Evolutionary conservation across 2,329 filamentous ascomycete species (phyloP).

Genomic region (Purpureocillium takamizusanense): DNA sequence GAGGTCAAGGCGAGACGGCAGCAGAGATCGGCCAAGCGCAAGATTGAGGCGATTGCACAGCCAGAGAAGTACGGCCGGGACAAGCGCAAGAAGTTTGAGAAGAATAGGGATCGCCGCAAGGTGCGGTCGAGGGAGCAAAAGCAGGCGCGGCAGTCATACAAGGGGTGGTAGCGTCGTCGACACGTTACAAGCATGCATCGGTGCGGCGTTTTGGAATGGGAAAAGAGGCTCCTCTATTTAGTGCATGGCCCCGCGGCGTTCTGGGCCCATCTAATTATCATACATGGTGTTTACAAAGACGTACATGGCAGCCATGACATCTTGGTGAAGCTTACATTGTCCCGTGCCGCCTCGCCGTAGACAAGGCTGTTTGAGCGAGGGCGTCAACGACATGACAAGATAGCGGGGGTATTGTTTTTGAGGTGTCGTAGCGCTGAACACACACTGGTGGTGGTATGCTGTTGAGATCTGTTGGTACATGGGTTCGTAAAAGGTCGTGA

Average conservation of each 20-base stretch:
- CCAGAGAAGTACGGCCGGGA: constrained; percentile 70
- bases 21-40: constrained; percentile 71
- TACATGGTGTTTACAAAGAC: no score
- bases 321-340: no score
- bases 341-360: no score
- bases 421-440: no score
- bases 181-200: constrained; percentile 7
- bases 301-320: no score
- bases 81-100: constrained; percentile 77
- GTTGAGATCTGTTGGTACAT: no score
- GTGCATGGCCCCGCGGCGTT: background rate
- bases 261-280: no score
- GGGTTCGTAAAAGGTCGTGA: no score
- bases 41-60: constrained; percentile 75
- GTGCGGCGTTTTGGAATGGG: constrained; percentile 15
- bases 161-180: constrained; percentile 22
- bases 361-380: no score
- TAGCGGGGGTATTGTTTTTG: no score
- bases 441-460: no score
- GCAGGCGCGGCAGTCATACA: constrained; percentile 63
- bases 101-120: constrained; percentile 76
- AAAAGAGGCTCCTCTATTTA: background rate
- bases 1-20: constrained; percentile 64
- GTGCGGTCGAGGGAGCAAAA: constrained; percentile 67
- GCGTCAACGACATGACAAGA: no score